phyloP scores from a whole-genome alignment of 345 rosid species.

The Eucalyptus fibrosa region DNA sequence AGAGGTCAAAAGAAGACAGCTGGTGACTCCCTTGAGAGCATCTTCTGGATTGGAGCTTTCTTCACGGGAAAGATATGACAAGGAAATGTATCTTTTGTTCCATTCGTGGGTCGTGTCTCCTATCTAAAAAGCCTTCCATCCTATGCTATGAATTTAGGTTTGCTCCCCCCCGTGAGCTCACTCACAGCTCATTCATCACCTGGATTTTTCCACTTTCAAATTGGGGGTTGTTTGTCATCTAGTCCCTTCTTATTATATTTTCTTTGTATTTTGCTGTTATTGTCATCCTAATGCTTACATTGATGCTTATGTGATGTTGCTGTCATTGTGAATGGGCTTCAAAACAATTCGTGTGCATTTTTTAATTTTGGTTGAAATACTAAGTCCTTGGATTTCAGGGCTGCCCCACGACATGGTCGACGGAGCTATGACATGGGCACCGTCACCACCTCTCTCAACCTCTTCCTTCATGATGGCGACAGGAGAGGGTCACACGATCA shows the following conservation, averaged over 20 bases:
- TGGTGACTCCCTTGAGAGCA: not conserved
- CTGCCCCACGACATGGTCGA: not conserved
- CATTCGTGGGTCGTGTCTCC: not conserved
- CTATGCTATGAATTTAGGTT: not conserved
- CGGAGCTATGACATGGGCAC: not conserved
- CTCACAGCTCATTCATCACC: not conserved
- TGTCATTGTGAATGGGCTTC: not conserved
- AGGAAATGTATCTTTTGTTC: not conserved
- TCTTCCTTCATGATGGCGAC: not conserved
- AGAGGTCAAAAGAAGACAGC: not conserved
- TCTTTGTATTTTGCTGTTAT: not conserved
- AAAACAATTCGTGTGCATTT: not conserved
- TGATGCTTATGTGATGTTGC: not conserved
- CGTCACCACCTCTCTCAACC: not conserved
- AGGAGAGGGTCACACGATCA: not conserved
- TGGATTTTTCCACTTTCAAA: not conserved
- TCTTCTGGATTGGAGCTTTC: not conserved
- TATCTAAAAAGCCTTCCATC: not conserved
- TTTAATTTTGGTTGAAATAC: not conserved
- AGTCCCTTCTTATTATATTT: not conserved
- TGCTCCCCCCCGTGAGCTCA: not conserved
- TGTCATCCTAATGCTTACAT: not conserved
- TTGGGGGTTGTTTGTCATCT: not conserved
- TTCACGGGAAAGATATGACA: not conserved
- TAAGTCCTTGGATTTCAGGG: not conserved